These are phyloP conservation scores for Asterochloris sp. DNA, from an alignment of 139 green algal genomes.

Conservation along the genomic window DNA sequence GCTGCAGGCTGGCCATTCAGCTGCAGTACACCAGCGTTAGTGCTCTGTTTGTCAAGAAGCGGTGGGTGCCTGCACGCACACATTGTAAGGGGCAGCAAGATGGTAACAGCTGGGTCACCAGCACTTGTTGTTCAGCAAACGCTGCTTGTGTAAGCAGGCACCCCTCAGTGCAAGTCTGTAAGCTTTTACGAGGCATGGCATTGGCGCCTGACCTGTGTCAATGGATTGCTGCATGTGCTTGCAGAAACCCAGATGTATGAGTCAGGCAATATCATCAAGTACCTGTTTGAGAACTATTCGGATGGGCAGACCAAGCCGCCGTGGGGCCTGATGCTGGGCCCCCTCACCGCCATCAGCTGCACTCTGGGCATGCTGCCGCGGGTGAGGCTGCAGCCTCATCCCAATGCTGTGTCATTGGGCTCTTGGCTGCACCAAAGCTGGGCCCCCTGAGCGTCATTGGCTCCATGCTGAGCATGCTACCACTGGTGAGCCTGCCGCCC, in stretches of 20 bases:
- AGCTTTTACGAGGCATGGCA: too few species aligned
- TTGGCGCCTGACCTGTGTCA: too few species aligned
- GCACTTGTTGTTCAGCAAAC: too few species aligned
- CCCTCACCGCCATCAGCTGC: neutral
- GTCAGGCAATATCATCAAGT: constrained; percentile 85
- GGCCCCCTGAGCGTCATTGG: neutral
- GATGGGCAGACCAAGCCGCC: constrained; percentile 37
- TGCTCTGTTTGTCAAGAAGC: too few species aligned
- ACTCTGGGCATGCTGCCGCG: neutral
- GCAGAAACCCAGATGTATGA: constrained; percentile 80
- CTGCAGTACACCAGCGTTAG: too few species aligned
- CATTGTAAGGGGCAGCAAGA: too few species aligned
- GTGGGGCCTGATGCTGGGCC: constrained; percentile 3
- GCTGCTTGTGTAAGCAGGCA: too few species aligned
- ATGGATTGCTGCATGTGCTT: neutral
- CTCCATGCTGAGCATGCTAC: neutral
- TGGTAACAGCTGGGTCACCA: too few species aligned
- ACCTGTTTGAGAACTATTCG: constrained; percentile 86
- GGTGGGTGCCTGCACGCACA: too few species aligned
- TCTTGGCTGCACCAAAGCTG: constrained; percentile 4
- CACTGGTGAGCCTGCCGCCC: neutral
- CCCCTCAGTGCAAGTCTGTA: too few species aligned
- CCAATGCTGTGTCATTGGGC: neutral
- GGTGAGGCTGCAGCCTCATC: neutral
- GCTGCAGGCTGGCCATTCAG: too few species aligned